A percentile compares a stretch with the other conserved stretches of the same genome.
Evolutionary conservation across 2,329 filamentous ascomycete genomes (phyloP).

Genomic region (Colletotrichum scovillei): DNA sequence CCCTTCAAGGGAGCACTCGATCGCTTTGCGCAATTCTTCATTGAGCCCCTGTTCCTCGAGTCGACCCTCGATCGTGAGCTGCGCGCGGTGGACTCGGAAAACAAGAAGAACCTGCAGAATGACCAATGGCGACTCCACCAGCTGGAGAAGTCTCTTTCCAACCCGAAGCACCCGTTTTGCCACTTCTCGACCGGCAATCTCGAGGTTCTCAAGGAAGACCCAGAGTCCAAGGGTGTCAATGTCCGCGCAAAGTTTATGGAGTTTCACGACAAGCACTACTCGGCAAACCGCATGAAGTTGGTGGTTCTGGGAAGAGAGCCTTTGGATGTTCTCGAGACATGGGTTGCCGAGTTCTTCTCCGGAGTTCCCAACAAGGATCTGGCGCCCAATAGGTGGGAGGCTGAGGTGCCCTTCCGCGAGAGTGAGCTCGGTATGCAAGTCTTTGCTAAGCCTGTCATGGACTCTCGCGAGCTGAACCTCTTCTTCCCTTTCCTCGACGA

Average conservation of each 20-base stretch:
- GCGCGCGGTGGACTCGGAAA: conserved; percentile 91
- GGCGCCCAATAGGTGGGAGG: conserved; percentile 66
- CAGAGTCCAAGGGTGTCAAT: conserved; percentile 82
- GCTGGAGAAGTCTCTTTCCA: conserved; percentile 88
- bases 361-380: conserved; percentile 85
- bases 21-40: conserved; percentile 94
- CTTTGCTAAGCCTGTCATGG: conserved; percentile 93
- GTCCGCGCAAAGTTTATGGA: conserved; percentile 92
- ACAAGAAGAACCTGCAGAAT: conserved; percentile 96
- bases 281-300: conserved; percentile 93
- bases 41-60: conserved; percentile 85
- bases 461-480: conserved; percentile 81
- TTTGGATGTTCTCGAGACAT: conserved; percentile 83
- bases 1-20: conserved; percentile 84
- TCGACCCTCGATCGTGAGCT: conserved; percentile 89
- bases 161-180: conserved; percentile 87
- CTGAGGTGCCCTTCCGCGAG: conserved; percentile 60
- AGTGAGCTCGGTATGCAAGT: conserved; percentile 73
- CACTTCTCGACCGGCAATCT: conserved; percentile 94
- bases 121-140: conserved; percentile 91
- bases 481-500: conserved; percentile 90
- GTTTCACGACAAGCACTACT: conserved; percentile 91
- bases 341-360: conserved; percentile 87
- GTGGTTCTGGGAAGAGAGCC: conserved; percentile 86
- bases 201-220: conserved; percentile 85